Percentiles rank a stretch among this genome's conserved stretches.
Conservation (phyloP, 441 rosid genomes). For the Macaranga tanarius region DNA sequence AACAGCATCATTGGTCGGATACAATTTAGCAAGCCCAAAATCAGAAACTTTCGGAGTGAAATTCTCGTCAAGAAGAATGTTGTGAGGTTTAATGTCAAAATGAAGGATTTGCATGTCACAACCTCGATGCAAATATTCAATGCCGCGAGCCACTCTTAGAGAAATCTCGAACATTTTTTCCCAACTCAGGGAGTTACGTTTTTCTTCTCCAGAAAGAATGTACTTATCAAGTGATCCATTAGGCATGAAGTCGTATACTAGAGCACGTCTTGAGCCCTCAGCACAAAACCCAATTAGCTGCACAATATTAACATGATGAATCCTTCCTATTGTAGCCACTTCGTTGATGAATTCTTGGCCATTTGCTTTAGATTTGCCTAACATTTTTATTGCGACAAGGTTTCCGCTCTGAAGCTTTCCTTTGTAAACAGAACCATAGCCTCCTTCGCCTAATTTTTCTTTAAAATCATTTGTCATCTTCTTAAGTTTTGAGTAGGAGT, state of each 20-base stretch:
- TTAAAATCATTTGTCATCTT: constrained; percentile 27
- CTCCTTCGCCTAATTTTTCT: constrained; percentile 28
- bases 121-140: constrained; percentile 15
- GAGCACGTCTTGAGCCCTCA: constrained; percentile 6
- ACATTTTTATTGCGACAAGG: constrained; percentile 18
- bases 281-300: constrained; percentile 1
- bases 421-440: constrained; percentile 25
- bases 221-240: constrained; percentile 13
- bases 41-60: constrained; percentile 18
- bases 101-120: constrained; percentile 20
- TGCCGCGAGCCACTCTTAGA: constrained; percentile 12
- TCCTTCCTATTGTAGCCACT: constrained; percentile 14
- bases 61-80: constrained; percentile 11
- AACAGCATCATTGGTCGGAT: background rate
- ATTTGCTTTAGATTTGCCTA: constrained; percentile 18
- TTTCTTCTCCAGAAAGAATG: background rate
- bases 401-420: constrained; percentile 24
- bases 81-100: constrained; percentile 20
- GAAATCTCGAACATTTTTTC: constrained; percentile 15
- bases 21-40: constrained; percentile 19
- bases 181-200: constrained; percentile 5
- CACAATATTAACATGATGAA: constrained; percentile 14
- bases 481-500: constrained; percentile 21
- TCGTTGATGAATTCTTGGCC: constrained; percentile 28
- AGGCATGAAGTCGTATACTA: constrained; percentile 10